These are phyloP conservation scores for Lactuca sativa DNA, from an alignment of 129 eudicot genomes.

Conservation along the genomic window DNA sequence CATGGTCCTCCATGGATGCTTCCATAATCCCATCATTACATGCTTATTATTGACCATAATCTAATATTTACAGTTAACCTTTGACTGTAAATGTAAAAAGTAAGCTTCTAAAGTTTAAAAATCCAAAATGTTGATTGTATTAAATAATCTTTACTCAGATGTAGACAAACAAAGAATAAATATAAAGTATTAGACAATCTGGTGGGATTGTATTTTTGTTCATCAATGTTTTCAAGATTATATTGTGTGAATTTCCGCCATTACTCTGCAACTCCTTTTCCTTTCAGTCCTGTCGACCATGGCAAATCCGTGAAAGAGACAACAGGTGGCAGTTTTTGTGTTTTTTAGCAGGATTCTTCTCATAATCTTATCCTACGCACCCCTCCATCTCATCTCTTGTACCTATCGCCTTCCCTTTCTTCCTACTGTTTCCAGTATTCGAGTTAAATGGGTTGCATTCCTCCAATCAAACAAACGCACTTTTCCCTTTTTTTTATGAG, in stretches of 20 bases:
- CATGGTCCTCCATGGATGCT: slow-evolving; percentile 63
- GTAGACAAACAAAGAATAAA: slow-evolving; percentile 40
- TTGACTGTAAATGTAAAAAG: slow-evolving; percentile 24
- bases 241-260: slow-evolving; percentile 39
- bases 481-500: slow-evolving; percentile 22
- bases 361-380: slow-evolving; percentile 43
- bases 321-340: slow-evolving; percentile 42
- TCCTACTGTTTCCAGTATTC: slow-evolving; percentile 10
- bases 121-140: slow-evolving; percentile 25
- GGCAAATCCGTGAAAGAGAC: slow-evolving; percentile 89
- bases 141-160: slow-evolving; percentile 18
- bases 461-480: slow-evolving; percentile 13
- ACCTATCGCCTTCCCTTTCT: slow-evolving; percentile 25
- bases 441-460: slow-evolving; percentile 15
- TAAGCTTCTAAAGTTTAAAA: slow-evolving; percentile 4
- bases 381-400: slow-evolving; percentile 39
- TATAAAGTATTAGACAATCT: slow-evolving; percentile 32
- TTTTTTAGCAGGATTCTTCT: slow-evolving; percentile 29
- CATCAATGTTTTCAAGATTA: slow-evolving; percentile 31
- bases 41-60: slow-evolving; percentile 26
- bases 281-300: slow-evolving; percentile 64
- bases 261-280: slow-evolving; percentile 34
- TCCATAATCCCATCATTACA: slow-evolving; percentile 35
- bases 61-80: not conserved
- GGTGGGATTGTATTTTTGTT: slow-evolving; percentile 20